Evolutionary conservation across 139 green algal genomes (phyloP).

Genomic region (Auxenochlorella protothecoides): DNA sequence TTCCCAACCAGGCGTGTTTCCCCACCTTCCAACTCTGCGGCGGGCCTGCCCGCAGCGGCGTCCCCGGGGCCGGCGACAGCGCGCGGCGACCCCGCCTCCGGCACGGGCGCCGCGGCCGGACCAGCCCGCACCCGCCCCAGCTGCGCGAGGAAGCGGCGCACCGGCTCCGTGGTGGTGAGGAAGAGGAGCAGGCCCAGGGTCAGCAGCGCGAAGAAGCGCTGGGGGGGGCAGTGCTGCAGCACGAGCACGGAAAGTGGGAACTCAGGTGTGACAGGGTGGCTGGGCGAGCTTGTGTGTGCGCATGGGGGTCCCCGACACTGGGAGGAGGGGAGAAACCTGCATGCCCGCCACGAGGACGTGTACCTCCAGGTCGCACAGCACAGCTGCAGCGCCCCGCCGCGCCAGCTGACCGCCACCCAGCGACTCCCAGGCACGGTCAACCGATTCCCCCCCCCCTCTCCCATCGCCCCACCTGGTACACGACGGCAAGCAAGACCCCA

Average conservation of each 20-base stretch:
- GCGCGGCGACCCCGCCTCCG: not conserved
- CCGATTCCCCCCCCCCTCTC: too few relatives aligned
- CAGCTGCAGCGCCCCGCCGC: too few relatives aligned
- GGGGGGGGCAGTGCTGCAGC: slow-evolving; percentile 57
- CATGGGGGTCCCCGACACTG: too few relatives aligned
- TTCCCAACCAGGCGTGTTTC: too few relatives aligned
- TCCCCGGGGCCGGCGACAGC: slow-evolving; percentile 4
- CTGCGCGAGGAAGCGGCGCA: slow-evolving; percentile 36
- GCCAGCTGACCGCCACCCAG: too few relatives aligned
- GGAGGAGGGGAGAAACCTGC: too few relatives aligned
- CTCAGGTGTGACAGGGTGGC: not conserved
- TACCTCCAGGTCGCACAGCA: too few relatives aligned
- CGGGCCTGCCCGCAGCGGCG: slow-evolving; percentile 6
- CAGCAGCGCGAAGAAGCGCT: slow-evolving; percentile 46
- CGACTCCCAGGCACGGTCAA: too few relatives aligned
- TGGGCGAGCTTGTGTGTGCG: too few relatives aligned
- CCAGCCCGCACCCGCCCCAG: not conserved
- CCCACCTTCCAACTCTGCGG: not conserved
- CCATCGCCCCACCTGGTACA: slow-evolving; percentile 39
- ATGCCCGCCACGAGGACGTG: too few relatives aligned
- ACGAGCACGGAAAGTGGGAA: not conserved
- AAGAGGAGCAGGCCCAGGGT: slow-evolving; percentile 40
- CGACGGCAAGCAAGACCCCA: slow-evolving; percentile 45
- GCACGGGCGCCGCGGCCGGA: not conserved
- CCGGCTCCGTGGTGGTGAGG: slow-evolving; percentile 33